Percentiles rank a stretch among this genome's conserved stretches.
phyloP scores from a whole-genome alignment of 2,329 filamentous ascomycete species.

The Bipolaris cookei region DNA sequence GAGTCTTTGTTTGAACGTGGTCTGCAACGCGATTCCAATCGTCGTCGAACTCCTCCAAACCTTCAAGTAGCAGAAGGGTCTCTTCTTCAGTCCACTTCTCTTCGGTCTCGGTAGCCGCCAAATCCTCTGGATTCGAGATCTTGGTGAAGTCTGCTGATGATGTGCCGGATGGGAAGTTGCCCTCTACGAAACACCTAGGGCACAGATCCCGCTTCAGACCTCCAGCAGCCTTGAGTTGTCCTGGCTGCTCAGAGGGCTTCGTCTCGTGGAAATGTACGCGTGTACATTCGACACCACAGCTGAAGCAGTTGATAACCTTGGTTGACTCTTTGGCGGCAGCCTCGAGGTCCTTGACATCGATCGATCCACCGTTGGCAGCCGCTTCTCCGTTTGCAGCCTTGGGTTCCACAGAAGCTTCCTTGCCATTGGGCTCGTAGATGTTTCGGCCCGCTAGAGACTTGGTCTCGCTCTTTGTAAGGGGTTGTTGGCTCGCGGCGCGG shows the following conservation, averaged over 20 bases:
- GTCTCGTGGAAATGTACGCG: slow-evolving; percentile 72
- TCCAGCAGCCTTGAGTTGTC: slow-evolving; percentile 59
- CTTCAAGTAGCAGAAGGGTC: slow-evolving; percentile 86
- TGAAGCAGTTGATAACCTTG: slow-evolving; percentile 79
- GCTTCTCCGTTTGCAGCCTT: slow-evolving; percentile 67
- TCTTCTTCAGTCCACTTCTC: slow-evolving; percentile 92
- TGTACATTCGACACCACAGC: slow-evolving; percentile 90
- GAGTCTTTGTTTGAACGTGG: slow-evolving; percentile 87
- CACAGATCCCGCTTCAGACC: slow-evolving; percentile 84
- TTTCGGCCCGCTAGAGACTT: slow-evolving; percentile 94
- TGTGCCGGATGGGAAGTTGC: slow-evolving; percentile 79
- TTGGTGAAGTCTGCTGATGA: slow-evolving; percentile 82
- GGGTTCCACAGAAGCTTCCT: slow-evolving; percentile 74
- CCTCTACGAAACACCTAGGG: slow-evolving; percentile 86
- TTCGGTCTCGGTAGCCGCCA: slow-evolving; percentile 78
- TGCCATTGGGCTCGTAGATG: slow-evolving; percentile 91
- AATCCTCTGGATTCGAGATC: slow-evolving; percentile 86
- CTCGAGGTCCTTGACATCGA: slow-evolving; percentile 70
- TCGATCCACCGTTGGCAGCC: slow-evolving; percentile 67
- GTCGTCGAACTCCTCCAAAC: slow-evolving; percentile 89
- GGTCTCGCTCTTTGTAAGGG: slow-evolving; percentile 76
- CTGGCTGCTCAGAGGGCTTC: slow-evolving; percentile 61
- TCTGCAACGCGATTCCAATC: slow-evolving; percentile 94
- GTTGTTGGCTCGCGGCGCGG: slow-evolving; percentile 67
- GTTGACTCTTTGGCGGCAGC: slow-evolving; percentile 66